Evolutionary conservation across 805 yeast species (phyloP), one percentile per base, ranked within the genome.

Genomic region (Groenewaldozyma tartarivorans): DNA sequence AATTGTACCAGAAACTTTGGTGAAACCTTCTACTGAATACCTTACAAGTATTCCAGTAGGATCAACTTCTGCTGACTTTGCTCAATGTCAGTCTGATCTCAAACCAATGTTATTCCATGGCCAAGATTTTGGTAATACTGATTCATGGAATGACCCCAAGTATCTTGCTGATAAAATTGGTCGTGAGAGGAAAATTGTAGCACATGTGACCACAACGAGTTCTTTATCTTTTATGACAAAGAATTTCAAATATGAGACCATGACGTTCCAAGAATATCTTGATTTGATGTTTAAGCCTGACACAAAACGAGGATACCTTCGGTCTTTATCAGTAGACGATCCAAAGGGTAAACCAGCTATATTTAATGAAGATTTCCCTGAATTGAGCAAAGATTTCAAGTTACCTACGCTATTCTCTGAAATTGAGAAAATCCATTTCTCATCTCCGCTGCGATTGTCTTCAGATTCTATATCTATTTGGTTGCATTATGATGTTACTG

Each of bases 401-500:
- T 47, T 63, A 4, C 67, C 66, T 3, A 46, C 32, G 1, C 36
- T 36, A 11, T 36, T 61, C 4, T 15, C 31, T 11, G 29, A 38
- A 38, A 36, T 62, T 18, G 43, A 38, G n/a, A 39, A 33, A 11
- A 46, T 45, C 13, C 52, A 47, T 34, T 58, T 58, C 39, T 60
- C 65, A 6, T 55, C 66, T 1, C 64, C 63, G 4, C 42, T 63
- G 33, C 39, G 64, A 29, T 47, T 63, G 16, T 52, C 66, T 2
- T 57, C 66, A 20, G 49, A 62, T 3, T 47, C 49, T 15, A 57
- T 61, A 1, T 47, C 57, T 4, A 54, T 60, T 45, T 61, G 65
- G 64, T 55, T 63, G 5, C 66, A 58, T 33, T 62, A 61, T 46
- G 66, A 64, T 39, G 62, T 57, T n/a, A 60, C 57, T 6, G 57